Evolutionary conservation across 2,329 filamentous ascomycete genomes (phyloP), one percentile per base, ranked within the genome.

Genomic region (Fusarium concolor): DNA sequence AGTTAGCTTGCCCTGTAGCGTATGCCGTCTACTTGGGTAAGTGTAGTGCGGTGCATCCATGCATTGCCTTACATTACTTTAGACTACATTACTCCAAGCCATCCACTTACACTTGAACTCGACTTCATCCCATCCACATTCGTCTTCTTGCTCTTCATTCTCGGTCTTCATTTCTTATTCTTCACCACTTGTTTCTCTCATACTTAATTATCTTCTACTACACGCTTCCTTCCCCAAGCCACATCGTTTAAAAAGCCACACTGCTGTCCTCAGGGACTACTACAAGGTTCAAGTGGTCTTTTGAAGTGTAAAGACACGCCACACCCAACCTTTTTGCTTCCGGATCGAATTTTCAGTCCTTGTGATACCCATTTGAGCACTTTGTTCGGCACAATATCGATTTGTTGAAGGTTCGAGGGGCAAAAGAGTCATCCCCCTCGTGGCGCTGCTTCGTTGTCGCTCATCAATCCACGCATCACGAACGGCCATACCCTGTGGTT

Each of bases 101-200:
- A 53, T 58, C 49, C 55, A 58, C 55, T 58, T 58, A 58, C 49
- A 57, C 39, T 42, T 53, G 38, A 57, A 57, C 39, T 57, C 28
- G 47, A 57, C 54, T 57, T 54, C 54, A 44, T 42, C 41, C 20
- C 55, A 57, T 55, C 55, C 47, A 42, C 29, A 41, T 41, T 33
- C n/a, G 22, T 26, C 38, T 53, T 29, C 41, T 55, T 57, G 24
- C 24, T 56, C 33, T 58, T 54, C 18, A 20, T 46, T 33, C 26
- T 53, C 20, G 14, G 14, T n/a, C 31, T 54, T 55, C 31, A 38
- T 31, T 52, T 44, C 33, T 54, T 12, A 18, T 39, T n/a, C 24
- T 52, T 51, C 44, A 51, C 44, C 24, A 51, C 15, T 33, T 33
- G 7, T 17, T 33, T 33, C 33, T 33, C 12, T 35, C 33, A 35